These are phyloP conservation scores for Aegilops sharonensis DNA, from an alignment of 176 grass and related monocot genomes.

Conservation along the genomic window DNA sequence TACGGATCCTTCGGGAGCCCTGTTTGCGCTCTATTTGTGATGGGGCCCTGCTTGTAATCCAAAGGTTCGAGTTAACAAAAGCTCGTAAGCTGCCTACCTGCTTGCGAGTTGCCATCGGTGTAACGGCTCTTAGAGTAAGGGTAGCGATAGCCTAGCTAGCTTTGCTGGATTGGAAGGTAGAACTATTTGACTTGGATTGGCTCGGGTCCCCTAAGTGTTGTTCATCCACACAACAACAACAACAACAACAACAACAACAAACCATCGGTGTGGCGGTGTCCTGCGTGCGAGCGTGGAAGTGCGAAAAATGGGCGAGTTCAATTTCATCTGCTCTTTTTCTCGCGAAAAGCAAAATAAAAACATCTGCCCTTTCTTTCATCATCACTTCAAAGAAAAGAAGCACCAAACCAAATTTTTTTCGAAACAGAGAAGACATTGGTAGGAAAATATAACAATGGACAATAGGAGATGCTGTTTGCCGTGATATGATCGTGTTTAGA, in stretches of 20 bases:
- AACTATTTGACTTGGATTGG: not conserved
- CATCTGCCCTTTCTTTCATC: not conserved
- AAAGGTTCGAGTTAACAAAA: not conserved
- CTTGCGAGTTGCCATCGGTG: not conserved
- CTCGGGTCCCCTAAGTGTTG: too few relatives aligned
- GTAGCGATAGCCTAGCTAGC: too few relatives aligned
- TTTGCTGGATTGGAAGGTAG: too few relatives aligned
- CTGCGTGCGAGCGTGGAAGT: not conserved
- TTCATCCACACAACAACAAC: too few relatives aligned
- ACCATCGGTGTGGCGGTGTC: too few relatives aligned
- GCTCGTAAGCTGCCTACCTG: not conserved
- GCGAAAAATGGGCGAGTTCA: not conserved
- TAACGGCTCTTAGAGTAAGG: too few relatives aligned
- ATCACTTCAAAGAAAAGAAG: too few relatives aligned
- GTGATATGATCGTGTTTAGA: not conserved
- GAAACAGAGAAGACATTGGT: not conserved
- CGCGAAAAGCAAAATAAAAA: too few relatives aligned
- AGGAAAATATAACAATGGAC: not conserved
- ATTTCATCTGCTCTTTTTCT: not conserved
- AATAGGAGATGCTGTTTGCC: not conserved
- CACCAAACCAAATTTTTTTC: not conserved
- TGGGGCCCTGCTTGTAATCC: not conserved
- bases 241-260: too few relatives aligned
- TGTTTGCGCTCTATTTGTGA: conserved; percentile 1
- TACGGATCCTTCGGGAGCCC: not conserved